A percentile compares a stretch with the other conserved stretches of the same genome.
Evolutionary conservation across 768 basidiomycete species (phyloP).

Genomic region (Boletus rubroflammeus): DNA sequence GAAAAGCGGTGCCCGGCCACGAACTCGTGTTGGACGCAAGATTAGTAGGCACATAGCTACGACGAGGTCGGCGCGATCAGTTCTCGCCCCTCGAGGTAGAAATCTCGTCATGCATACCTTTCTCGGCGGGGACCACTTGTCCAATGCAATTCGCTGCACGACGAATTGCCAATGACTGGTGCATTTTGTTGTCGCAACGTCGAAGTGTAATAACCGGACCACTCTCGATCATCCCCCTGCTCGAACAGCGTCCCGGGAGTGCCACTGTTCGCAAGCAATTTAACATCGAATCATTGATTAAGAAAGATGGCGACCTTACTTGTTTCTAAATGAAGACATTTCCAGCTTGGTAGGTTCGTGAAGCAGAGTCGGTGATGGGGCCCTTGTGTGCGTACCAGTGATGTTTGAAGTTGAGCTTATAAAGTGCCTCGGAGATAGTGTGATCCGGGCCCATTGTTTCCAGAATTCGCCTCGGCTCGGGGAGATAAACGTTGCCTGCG

Average conservation of each 20-base stretch:
- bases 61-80: neutral
- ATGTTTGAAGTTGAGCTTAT: neutral
- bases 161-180: neutral
- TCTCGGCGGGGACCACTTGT: neutral
- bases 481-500: conserved; percentile 1
- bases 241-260: neutral
- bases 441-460: conserved; percentile 1
- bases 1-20: neutral
- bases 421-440: conserved; percentile 1
- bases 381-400: neutral
- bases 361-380: neutral
- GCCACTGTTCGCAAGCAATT: neutral
- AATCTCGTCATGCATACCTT: conserved; percentile 11
- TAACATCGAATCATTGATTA: neutral
- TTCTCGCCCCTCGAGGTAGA: neutral
- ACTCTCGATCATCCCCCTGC: neutral
- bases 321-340: conserved; percentile 9
- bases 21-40: neutral
- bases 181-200: conserved; percentile 3
- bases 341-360: neutral
- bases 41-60: neutral
- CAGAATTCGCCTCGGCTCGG: conserved; percentile 11
- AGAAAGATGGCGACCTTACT: conserved; percentile 7
- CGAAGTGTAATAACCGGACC: neutral
- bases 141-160: neutral